phyloP scores from a whole-genome alignment of 805 yeast genomes.

The Vanderwaltozyma yarrowii region DNA sequence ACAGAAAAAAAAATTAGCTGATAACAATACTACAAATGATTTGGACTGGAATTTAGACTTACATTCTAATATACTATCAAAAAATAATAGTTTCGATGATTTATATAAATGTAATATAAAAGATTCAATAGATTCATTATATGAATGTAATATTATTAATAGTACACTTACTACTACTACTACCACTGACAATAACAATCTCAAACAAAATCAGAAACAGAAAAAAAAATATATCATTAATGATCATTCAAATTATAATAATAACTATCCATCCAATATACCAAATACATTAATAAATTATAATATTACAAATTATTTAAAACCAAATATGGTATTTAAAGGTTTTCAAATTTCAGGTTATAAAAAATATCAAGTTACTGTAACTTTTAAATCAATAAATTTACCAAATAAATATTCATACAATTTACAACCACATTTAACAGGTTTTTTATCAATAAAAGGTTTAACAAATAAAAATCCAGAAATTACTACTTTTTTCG shows the following conservation, averaged over 20 bases:
- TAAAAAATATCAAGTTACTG: constrained; percentile 40
- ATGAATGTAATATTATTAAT: neutral
- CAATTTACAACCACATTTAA: constrained; percentile 29
- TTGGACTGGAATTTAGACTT: neutral
- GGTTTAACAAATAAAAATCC: constrained; percentile 61
- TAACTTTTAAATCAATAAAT: constrained; percentile 49
- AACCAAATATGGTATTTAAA: constrained; percentile 16
- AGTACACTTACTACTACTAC: no score
- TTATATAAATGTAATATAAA: constrained; percentile 16
- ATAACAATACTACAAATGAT: no score
- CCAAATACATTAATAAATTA: neutral
- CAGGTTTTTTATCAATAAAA: constrained; percentile 59
- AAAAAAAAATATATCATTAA: constrained; percentile 9
- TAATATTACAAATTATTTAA: neutral
- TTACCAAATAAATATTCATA: constrained; percentile 20
- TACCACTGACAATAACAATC: no score
- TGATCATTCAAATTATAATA: constrained; percentile 6
- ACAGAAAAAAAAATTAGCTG: no score
- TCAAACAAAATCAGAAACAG: no score
- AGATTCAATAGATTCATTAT: constrained; percentile 18
- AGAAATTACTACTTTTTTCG: constrained; percentile 65
- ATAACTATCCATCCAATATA: neutral
- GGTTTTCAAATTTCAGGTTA: constrained; percentile 30
- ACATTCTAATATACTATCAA: neutral
- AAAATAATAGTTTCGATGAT: neutral